Base-by-base conservation (phyloP, 1,284 basidiomycete species). In the Schizophyllum amplum region DNA sequence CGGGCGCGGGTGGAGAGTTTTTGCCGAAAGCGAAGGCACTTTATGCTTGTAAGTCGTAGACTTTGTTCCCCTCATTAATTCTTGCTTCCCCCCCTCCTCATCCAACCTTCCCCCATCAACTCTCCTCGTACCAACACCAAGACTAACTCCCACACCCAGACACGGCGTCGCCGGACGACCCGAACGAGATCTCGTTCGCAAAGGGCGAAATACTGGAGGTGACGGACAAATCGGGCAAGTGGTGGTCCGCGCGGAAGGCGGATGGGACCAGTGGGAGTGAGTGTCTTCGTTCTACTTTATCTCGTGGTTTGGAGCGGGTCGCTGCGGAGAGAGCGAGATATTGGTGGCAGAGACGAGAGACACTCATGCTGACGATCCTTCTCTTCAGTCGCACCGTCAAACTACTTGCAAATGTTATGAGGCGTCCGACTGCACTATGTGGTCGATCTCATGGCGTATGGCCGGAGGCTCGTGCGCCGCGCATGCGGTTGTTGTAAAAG, bases 181-280 rank as follows among this genome's bases (percentile, higher is more conserved):
- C 95, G 7, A 97, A 93, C 67, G 97, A 99, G 74, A 91, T 99
- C 53, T 92, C 91, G 51, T 98, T 99, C 71, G 69, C 77, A 57
- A 98, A 98, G 71, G 94, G 94, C 55, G 96, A 99, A 68, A 80
- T 94, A 48, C 81, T 99, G 62, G 94, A 98, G 59, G 92, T 99
- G 61, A 73, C 96, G 55, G 97, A 99, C 74, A 95, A 92, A 70
- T 83, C 87, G 64, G 93, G 92, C 55, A 94, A 94, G 71, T 95
- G 92, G 92, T 98, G 92, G 92, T 93, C 96, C 71, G 94, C 94
- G 51, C 86, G 79, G 66, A 98, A 92, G 70, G 69, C 81, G 15
- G 87, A 92, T 66, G 96, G 94, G 53, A 75, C 83, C 59, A 76
- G 85, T 62, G 88, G 96, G 76, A 93, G 87, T 90, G 68, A 72